Base-by-base conservation (phyloP, 345 rosid species). In the Isatis tinctoria region DNA sequence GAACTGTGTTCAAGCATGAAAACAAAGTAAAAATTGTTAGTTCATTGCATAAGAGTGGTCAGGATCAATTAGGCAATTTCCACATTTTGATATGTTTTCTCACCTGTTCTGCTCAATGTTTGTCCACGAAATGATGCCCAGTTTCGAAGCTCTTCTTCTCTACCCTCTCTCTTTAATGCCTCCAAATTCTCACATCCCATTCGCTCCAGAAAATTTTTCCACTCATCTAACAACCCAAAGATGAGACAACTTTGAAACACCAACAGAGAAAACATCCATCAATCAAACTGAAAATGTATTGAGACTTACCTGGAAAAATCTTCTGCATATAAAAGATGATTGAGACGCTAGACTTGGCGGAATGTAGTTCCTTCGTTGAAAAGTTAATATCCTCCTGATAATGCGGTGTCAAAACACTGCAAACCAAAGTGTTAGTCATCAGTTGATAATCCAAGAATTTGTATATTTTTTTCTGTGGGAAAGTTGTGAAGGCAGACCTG, bases 61-160 rank as follows among this genome's bases (percentile, higher is more conserved):
- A 27, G 14, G 56, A 27, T 47, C 22, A 49, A 37, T 22, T 7
- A 14, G 32, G 51, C 12, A 20, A 51, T 32, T 33, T 61, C 2
- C 67, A 45, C 22, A 63, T 40, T 20, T 11, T 4, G 33, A 17
- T 39, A 40, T 10, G 13, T 1, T n/a, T 68, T 30, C 64, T 83
- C 81, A 86, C 98, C 97, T 77, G 98, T 87, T 86, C 98, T 86
- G 85, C 95, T 84, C 70, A 94, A 81, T 59, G 98, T 94, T 78
- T 94, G 98, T 41, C 98, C 96, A 12, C 95, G 91, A 68, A 84
- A 94, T 60, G 98, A 94, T 47, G 90, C 95, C 98, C 98, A 94
- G 49, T 81, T 81, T 83, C 98, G 84, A 74, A 94, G 74, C 67
- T 89, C 90, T 64, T 86, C 90, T 71, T 79, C 85, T 82, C 64